These are phyloP conservation scores for Globisporangium cederbergense DNA, from an alignment of 352 stramenopile species.

Conservation along the genomic window DNA sequence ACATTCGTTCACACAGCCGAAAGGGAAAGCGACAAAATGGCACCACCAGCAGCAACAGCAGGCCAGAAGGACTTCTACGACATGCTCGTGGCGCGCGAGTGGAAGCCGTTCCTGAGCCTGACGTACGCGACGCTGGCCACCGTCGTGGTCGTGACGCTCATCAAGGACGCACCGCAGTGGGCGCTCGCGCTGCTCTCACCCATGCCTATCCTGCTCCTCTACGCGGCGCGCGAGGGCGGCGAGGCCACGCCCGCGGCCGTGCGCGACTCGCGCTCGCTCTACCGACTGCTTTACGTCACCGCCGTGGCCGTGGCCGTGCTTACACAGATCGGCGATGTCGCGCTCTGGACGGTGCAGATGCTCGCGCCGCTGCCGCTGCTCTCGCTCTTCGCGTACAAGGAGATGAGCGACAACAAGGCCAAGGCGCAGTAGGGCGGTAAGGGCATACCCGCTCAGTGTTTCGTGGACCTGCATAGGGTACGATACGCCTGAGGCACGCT, in stretches of 20 bases:
- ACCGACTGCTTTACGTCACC: neutral
- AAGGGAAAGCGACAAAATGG: neutral
- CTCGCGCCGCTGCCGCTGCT: constrained; percentile 3
- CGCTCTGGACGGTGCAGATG: constrained; percentile 5
- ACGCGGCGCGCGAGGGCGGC: constrained; percentile 1
- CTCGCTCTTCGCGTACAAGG: constrained; percentile 5
- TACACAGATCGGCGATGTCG: neutral
- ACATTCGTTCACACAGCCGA: neutral
- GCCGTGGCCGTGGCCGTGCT: neutral
- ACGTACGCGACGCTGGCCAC: constrained; percentile 1
- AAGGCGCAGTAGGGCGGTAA: neutral
- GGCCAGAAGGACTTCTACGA: neutral
- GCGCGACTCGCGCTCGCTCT: constrained; percentile 6
- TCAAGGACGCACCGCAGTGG: constrained; percentile 5
- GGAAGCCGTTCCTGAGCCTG: constrained; percentile 4
- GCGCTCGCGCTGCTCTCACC: constrained; percentile 5
- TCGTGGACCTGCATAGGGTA: neutral
- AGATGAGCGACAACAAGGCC: neutral
- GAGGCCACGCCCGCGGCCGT: constrained; percentile 1
- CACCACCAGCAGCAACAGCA: neutral
- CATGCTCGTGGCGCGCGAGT: neutral
- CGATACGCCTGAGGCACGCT: no score
- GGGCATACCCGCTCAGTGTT: neutral
- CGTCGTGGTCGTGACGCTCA: constrained; percentile 5
- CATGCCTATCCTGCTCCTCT: constrained; percentile 1